Evolutionary conservation across 2,329 filamentous ascomycete genomes (phyloP), one percentile per base, ranked within the genome.

Genomic region (Didymella keratinophila): DNA sequence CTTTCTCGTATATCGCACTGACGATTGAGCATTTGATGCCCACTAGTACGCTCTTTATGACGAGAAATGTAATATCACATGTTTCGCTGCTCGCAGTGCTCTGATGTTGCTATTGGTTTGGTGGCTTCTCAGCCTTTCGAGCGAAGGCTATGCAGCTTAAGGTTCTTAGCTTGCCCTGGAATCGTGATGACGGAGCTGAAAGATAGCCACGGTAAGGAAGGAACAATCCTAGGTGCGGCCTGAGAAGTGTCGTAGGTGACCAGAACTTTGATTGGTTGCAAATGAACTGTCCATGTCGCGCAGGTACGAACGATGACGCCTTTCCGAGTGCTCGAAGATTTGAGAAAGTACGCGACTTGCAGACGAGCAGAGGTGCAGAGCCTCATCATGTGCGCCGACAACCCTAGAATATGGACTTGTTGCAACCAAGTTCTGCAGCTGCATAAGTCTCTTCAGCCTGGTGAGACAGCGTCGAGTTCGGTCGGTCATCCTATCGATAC

Each of bases 1-100:
- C 20, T 51, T 55, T 52, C 14, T 12, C 18, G 30, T 12, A 16
- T 18, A 48, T 14, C n/a, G 28, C 18, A 10, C 32, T 34, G 20
- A n/a, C 39, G 45, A 20, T 34, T 32, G 27, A 43, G 46, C 49
- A 48, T 47, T 48, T 54, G 52, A 65, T 65, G 63, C 59, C 59
- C 63, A 66, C 63, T 66, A 62, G 51, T 65, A 65, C 62, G 46
- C 60, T 66, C 62, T 37, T 55, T 66, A 64, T 11, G 16, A 60
- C 3, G 39, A 10, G 27, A 42, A 20, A 32, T 61, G 49, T 51
- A 64, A 55, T 53, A 54, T 25, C 52, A 56, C 30, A 23, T 5
- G n/a, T 41, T 30, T 20, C 25, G 10, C 4, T 36, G 11, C 12
- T 16, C 9, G 4, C 5, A 37, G 4, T 16, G 3, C 1, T 30